Evolutionary conservation across 1,139 yeast species (phyloP).

Genomic region (Lodderomyces jiufengensis): DNA sequence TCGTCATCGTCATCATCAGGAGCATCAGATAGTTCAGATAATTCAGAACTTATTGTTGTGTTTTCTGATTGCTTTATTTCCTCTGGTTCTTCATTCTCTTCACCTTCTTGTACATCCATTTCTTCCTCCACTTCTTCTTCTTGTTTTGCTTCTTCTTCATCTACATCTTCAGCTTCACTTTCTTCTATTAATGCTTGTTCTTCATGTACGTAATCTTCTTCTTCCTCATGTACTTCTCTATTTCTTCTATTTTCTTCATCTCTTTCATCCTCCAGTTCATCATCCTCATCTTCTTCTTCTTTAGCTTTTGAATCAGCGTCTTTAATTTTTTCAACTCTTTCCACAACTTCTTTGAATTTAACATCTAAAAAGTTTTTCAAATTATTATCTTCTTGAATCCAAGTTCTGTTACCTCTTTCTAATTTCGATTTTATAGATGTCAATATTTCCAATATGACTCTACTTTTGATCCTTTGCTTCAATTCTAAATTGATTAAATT

Average conservation of each 20-base stretch:
- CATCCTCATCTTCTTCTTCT: slow-evolving; percentile 11
- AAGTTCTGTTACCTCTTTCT: slow-evolving; percentile 31
- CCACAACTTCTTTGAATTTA: slow-evolving; percentile 28
- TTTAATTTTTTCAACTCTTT: slow-evolving; percentile 29
- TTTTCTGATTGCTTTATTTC: not conserved
- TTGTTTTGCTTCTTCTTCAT: slow-evolving; percentile 7
- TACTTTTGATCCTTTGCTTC: slow-evolving; percentile 28
- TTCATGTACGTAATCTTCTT: slow-evolving; percentile 11
- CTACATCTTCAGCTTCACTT: slow-evolving; percentile 5
- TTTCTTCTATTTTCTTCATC: slow-evolving; percentile 10
- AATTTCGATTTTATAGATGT: slow-evolving; percentile 31
- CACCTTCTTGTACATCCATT: slow-evolving; percentile 10
- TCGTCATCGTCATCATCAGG: slow-evolving; percentile 9
- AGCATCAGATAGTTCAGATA: not conserved
- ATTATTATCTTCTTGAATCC: slow-evolving; percentile 39
- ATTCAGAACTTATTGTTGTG: not conserved
- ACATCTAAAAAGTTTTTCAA: slow-evolving; percentile 36
- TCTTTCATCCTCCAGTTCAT: slow-evolving; percentile 10
- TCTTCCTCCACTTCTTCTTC: slow-evolving; percentile 10
- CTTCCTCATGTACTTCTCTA: slow-evolving; percentile 14
- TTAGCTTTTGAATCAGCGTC: slow-evolving; percentile 9
- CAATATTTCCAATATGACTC: slow-evolving; percentile 37
- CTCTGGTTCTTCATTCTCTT: slow-evolving; percentile 11
- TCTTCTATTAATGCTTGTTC: slow-evolving; percentile 6
- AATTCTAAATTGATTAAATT: slow-evolving; percentile 34